A percentile compares a stretch with the other conserved stretches of the same genome.
phyloP scores from a whole-genome alignment of 768 basidiomycete genomes.

The Leccinum olivaceopallidum region DNA sequence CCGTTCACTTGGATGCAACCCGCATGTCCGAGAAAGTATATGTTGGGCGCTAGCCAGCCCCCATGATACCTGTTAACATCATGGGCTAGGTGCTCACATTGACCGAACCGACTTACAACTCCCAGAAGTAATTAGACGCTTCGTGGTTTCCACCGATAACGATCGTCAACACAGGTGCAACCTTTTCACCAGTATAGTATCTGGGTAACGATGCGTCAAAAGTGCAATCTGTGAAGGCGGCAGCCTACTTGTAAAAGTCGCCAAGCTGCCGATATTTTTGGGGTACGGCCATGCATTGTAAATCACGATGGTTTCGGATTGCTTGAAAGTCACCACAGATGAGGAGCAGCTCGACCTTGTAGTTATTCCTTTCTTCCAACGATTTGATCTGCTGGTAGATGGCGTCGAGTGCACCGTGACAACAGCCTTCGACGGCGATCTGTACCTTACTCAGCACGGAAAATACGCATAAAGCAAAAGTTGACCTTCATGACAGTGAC shows the following conservation, averaged over 20 bases:
- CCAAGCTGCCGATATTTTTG: slow-evolving; percentile 84
- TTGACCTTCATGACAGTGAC: slow-evolving; percentile 27
- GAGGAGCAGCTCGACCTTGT: slow-evolving; percentile 81
- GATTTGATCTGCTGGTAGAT: slow-evolving; percentile 73
- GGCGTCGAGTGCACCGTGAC: slow-evolving; percentile 88
- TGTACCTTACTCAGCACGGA: slow-evolving; percentile 31
- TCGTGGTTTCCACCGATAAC: slow-evolving; percentile 99
- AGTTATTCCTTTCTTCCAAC: slow-evolving; percentile 61
- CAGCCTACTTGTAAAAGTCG: slow-evolving; percentile 72
- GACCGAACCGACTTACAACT: slow-evolving; percentile 61
- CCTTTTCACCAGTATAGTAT: slow-evolving; percentile 83
- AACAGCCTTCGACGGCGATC: slow-evolving; percentile 94
- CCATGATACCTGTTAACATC: slow-evolving; percentile 75
- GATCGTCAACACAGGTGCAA: slow-evolving; percentile 86
- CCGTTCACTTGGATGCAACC: slow-evolving; percentile 89
- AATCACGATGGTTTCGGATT: slow-evolving; percentile 79
- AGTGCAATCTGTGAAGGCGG: not conserved
- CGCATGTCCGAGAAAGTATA: slow-evolving; percentile 93
- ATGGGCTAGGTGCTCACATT: slow-evolving; percentile 2
- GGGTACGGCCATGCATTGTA: slow-evolving; percentile 90
- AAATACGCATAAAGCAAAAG: not conserved
- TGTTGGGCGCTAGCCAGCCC: slow-evolving; percentile 95
- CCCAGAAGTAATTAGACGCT: slow-evolving; percentile 96
- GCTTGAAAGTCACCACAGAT: slow-evolving; percentile 98
- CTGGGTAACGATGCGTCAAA: slow-evolving; percentile 36